Evolutionary conservation across 2,329 filamentous ascomycete species (phyloP), one percentile per base, ranked within the genome.

Genomic region (Diplocarpon mali): DNA sequence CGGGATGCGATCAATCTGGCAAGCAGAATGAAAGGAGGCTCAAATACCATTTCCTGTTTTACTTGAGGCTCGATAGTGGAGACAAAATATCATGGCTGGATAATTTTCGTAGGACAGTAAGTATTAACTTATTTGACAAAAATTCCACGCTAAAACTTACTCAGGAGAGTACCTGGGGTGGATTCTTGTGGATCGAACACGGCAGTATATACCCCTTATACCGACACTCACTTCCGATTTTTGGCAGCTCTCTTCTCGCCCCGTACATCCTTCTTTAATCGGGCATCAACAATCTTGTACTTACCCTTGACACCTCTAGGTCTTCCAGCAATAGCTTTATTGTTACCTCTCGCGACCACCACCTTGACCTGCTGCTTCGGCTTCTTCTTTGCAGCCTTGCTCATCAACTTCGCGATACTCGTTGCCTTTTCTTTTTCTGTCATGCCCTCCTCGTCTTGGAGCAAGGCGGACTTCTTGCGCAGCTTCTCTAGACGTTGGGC

Each of bases 341-440:
- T 95, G 40, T 76, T 67, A 49, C 90, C 90, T 49, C 74, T 78
- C 13, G 92, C 92, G 50, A 95, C 89, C 29, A 98, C 87, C 36
- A 98, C 75, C 66, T 85, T 92, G 51, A 93, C 80, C 48, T 85
- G 76, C 54, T 81, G 75, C 66, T 82, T 85, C 20, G 84, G 85
- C 72, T 89, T 94, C 75, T 89, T 90, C 68, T 85, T 88, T 42
- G 75, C 74, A 8, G 88, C 87, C 64, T 81, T 85, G 59, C 78
- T 77, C 69, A 96, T 82, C 62, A 98, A 65, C 64, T 82, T 86
- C 20, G 77, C 67, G 58, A 98, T 95, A 49, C 75, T 83, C 52
- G 80, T 77, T 2, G 89, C 85, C 73, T 98, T 98, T 65, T 98
- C 93, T 67, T 88, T 88, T 70, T 98, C 92, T 12, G 85, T 94